These are phyloP conservation scores for Yamadazyma dendronema DNA, from an alignment of 1,139 yeast species.

Conservation along the genomic window DNA sequence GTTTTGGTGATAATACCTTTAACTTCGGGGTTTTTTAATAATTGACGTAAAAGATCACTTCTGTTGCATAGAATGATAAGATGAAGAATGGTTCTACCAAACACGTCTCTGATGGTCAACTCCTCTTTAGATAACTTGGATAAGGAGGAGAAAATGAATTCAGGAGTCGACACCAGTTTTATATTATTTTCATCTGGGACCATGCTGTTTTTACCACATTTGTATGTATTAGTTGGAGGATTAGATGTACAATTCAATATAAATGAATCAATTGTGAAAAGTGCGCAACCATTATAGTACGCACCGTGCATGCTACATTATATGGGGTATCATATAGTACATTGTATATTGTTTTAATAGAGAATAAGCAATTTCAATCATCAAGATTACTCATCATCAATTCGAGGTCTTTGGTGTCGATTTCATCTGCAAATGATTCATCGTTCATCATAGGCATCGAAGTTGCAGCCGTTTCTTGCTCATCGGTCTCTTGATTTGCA, in stretches of 20 bases:
- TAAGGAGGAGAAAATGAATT: slow-evolving; percentile 15
- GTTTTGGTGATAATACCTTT: slow-evolving; percentile 36
- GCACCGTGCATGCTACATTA: no score
- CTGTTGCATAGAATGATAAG: slow-evolving; percentile 53
- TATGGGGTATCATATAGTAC: no score
- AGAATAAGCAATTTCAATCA: slow-evolving; percentile 4
- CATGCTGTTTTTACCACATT: background rate
- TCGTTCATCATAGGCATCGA: slow-evolving; percentile 3
- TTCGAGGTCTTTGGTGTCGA: slow-evolving; percentile 18
- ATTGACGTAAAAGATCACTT: slow-evolving; percentile 40
- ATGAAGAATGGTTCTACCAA: slow-evolving; percentile 72
- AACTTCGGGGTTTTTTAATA: slow-evolving; percentile 47
- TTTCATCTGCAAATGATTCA: slow-evolving; percentile 11
- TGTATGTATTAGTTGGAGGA: no score
- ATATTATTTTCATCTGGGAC: slow-evolving; percentile 4
- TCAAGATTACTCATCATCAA: slow-evolving; percentile 15
- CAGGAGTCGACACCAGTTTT: slow-evolving; percentile 1
- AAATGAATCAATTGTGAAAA: no score
- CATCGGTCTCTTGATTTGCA: slow-evolving; percentile 6
- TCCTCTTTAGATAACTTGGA: slow-evolving; percentile 40
- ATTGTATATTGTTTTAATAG: no score
- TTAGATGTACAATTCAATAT: no score
- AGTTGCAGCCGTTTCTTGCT: slow-evolving; percentile 2
- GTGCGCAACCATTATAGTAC: no score
- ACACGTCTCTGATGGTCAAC: slow-evolving; percentile 57